Conservation (phyloP, 2,329 filamentous ascomycete genomes). For the Clonostachys solani region DNA sequence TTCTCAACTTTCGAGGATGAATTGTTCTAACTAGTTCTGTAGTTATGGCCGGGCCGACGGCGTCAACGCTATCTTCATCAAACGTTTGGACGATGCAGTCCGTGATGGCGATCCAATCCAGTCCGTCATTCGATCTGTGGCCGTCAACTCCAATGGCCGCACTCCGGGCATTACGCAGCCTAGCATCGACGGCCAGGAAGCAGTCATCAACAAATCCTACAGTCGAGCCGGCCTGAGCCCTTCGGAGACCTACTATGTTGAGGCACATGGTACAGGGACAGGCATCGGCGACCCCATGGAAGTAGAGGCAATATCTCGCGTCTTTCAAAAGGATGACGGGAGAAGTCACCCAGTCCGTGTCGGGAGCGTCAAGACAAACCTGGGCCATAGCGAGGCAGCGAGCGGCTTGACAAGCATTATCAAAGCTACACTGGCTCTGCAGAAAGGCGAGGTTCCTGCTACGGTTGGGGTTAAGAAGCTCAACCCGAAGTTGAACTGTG, state of each 20-base stretch:
- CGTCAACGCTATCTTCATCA: constrained; percentile 1
- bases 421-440: constrained; percentile 15
- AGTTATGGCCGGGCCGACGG: not conserved
- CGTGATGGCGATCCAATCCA: constrained; percentile 45
- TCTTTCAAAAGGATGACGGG: constrained; percentile 13
- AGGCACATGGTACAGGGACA: constrained; percentile 22
- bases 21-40: too few species aligned
- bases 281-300: constrained; percentile 19
- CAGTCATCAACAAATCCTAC: constrained; percentile 19
- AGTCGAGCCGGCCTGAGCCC: constrained; percentile 11
- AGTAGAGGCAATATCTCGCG: constrained; percentile 20
- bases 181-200: constrained; percentile 32
- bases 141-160: constrained; percentile 44
- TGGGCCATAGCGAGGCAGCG: constrained; percentile 18
- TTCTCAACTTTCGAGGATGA: too few species aligned
- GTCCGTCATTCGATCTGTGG: constrained; percentile 40
- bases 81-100: not conserved
- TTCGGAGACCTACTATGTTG: constrained; percentile 17
- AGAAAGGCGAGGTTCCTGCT: constrained; percentile 17
- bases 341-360: constrained; percentile 29
- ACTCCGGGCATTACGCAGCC: constrained; percentile 48
- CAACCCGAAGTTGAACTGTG: constrained; percentile 12
- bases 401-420: constrained; percentile 18
- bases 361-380: constrained; percentile 20
- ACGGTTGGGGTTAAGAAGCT: constrained; percentile 14